Conservation (phyloP, 371 early-diverging fungal species). For the Circinella minor region DNA sequence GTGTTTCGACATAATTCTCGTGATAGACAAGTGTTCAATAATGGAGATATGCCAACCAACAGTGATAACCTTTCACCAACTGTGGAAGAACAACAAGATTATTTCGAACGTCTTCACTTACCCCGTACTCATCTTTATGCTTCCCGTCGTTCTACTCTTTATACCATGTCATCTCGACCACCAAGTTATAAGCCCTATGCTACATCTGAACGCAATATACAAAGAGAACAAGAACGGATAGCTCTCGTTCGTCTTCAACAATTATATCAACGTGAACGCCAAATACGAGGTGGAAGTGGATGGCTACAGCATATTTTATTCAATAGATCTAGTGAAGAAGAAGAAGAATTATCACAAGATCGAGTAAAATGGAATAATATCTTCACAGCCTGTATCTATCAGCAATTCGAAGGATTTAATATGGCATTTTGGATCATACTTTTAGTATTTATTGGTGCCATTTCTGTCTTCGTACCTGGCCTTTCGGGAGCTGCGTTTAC, state of each 20-base stretch:
- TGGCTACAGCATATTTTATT: not conserved
- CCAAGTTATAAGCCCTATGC: conserved; percentile 2
- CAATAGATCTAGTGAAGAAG: not conserved
- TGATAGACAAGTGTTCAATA: not conserved
- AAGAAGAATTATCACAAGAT: not conserved
- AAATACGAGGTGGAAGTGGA: not conserved
- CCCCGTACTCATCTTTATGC: not conserved
- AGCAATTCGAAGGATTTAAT: conserved; percentile 10
- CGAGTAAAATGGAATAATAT: not conserved
- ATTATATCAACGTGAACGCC: not conserved
- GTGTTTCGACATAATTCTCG: not conserved
- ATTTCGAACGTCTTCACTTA: not conserved
- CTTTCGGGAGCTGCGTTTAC: not conserved
- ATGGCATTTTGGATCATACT: conserved; percentile 9
- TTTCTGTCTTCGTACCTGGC: conserved; percentile 4
- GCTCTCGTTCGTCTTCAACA: not conserved
- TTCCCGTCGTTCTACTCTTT: not conserved
- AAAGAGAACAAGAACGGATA: conserved; percentile 5
- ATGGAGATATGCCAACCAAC: not conserved
- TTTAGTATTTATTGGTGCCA: conserved; percentile 8
- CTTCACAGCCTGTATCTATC: not conserved
- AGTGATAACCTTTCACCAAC: too few relatives aligned
- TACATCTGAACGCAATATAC: not conserved
- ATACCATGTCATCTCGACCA: conserved; percentile 1
- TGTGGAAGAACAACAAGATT: not conserved